A percentile compares a stretch with the other conserved stretches of the same genome.
Conservation (phyloP, 768 basidiomycete species). For the Kwoniella bestiolae region DNA sequence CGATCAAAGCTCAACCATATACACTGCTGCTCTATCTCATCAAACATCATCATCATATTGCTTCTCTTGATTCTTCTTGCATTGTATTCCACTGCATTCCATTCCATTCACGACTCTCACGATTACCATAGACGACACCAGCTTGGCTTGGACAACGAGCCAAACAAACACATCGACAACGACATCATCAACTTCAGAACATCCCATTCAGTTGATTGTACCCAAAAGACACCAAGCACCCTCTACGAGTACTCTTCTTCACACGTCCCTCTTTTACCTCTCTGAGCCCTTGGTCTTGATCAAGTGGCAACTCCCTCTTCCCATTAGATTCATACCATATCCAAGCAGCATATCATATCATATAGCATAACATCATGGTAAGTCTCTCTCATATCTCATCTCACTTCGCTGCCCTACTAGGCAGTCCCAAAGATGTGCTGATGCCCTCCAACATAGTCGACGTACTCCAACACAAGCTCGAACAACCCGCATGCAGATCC, state of each 20-base stretch:
- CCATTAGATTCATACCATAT: too few species aligned
- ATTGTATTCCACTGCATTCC: background rate
- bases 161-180: background rate
- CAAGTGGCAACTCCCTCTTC: background rate
- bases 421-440: too few species aligned
- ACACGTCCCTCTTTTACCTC: background rate
- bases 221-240: too few species aligned
- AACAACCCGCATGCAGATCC: slow-evolving; percentile 66
- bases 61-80: background rate
- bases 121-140: background rate
- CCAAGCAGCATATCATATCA: too few species aligned
- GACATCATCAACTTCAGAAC: background rate
- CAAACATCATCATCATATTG: background rate
- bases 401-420: too few species aligned
- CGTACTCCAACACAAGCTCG: slow-evolving; percentile 24
- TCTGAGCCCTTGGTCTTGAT: background rate
- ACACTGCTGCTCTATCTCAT: background rate
- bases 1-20: slow-evolving; percentile 2
- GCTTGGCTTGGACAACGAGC: too few species aligned
- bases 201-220: background rate
- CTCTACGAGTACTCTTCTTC: too few species aligned
- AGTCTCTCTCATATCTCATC: too few species aligned
- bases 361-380: background rate
- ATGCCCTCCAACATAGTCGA: slow-evolving; percentile 25
- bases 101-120: background rate